Percentiles rank a stretch among this genome's conserved stretches.
phyloP scores from a whole-genome alignment of 2,329 filamentous ascomycete species.

The Nemania sp. region DNA sequence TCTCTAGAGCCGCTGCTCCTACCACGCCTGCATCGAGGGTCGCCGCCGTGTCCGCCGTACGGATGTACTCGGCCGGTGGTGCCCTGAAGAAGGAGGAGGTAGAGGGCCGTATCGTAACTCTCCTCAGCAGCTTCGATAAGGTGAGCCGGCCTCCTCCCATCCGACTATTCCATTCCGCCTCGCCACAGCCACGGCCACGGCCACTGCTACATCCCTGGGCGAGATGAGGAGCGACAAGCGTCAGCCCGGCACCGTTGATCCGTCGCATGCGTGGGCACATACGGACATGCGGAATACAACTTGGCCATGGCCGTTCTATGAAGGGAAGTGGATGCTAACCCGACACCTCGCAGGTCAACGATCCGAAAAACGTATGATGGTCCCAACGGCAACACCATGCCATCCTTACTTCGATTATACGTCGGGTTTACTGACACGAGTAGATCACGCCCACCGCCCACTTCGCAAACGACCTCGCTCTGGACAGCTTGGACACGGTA shows the following conservation, averaged over 20 bases:
- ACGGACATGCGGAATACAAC: background rate
- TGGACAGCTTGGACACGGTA: slow-evolving; percentile 97
- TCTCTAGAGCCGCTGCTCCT: slow-evolving; percentile 44
- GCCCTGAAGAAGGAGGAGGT: slow-evolving; percentile 83
- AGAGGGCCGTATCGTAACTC: slow-evolving; percentile 87
- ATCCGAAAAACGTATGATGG: slow-evolving; percentile 62
- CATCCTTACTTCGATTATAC: background rate
- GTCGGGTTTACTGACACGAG: slow-evolving; percentile 30
- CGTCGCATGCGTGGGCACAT: slow-evolving; percentile 6
- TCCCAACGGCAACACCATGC: background rate
- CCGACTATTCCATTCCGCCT: background rate
- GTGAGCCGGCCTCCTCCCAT: slow-evolving; percentile 51
- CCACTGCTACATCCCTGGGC: background rate
- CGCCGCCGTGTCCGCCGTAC: slow-evolving; percentile 67
- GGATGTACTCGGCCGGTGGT: slow-evolving; percentile 85
- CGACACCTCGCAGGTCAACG: slow-evolving; percentile 63
- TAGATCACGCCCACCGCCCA: slow-evolving; percentile 84
- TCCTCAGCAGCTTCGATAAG: slow-evolving; percentile 98
- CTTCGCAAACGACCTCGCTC: slow-evolving; percentile 95
- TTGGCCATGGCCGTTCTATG: background rate
- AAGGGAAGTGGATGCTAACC: slow-evolving; percentile 30
- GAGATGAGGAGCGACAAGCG: background rate
- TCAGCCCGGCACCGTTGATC: background rate
- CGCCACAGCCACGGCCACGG: background rate
- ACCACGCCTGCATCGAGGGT: slow-evolving; percentile 63